These are phyloP conservation scores for Yarrowia sp. DNA, from an alignment of 805 yeast species.

Conservation along the genomic window DNA sequence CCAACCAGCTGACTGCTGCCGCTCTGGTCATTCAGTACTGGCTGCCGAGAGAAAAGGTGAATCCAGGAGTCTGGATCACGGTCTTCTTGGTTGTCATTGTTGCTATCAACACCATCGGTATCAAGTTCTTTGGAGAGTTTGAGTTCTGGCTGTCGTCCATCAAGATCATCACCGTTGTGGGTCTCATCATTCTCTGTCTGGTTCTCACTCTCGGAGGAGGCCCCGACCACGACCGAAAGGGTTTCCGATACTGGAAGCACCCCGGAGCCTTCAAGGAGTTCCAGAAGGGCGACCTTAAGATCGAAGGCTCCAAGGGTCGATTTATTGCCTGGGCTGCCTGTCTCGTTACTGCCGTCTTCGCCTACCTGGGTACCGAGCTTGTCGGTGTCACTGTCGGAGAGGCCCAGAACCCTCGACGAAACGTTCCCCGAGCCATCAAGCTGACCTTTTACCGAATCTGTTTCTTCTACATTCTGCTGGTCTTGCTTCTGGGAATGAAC, in stretches of 20 bases:
- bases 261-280: constrained; percentile 69
- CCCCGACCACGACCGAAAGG: constrained; percentile 74
- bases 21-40: constrained; percentile 62
- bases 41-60: constrained; percentile 53
- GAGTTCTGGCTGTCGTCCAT: constrained; percentile 58
- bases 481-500: constrained; percentile 70
- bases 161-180: constrained; percentile 69
- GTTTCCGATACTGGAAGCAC: constrained; percentile 71
- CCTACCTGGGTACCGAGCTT: constrained; percentile 72
- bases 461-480: constrained; percentile 66
- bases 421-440: constrained; percentile 74
- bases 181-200: constrained; percentile 68
- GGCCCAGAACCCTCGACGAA: constrained; percentile 69
- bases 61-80: constrained; percentile 62
- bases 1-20: constrained; percentile 71
- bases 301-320: constrained; percentile 58
- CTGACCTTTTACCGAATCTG: constrained; percentile 73
- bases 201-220: constrained; percentile 77
- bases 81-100: constrained; percentile 60
- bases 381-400: constrained; percentile 80
- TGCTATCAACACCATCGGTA: constrained; percentile 59
- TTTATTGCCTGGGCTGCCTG: constrained; percentile 69
- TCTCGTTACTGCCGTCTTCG: constrained; percentile 70
- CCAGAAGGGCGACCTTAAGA: constrained; percentile 53
- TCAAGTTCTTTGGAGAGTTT: constrained; percentile 59